Evolutionary conservation across 345 rosid genomes (phyloP).

Genomic region (Cardamine occulta): DNA sequence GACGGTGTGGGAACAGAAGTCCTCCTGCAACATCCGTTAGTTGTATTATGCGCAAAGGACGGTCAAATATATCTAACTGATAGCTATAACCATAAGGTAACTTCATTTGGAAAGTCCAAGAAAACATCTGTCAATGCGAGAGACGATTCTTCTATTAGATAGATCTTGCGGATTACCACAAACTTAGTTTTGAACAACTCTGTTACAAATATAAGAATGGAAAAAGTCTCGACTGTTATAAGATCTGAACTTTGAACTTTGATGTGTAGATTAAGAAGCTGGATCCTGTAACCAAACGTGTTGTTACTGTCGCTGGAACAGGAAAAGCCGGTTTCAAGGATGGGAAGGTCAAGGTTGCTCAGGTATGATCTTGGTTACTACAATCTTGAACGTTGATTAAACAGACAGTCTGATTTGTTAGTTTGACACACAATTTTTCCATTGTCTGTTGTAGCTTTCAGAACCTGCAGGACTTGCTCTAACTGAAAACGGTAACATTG

Average conservation of each 20-base stretch:
- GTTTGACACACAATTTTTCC: conserved; percentile 1
- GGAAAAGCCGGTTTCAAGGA: conserved; percentile 96
- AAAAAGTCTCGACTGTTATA: neutral
- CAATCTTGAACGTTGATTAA: neutral
- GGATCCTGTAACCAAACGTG: conserved; percentile 73
- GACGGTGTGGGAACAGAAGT: conserved; percentile 92
- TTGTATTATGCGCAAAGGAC: conserved; percentile 69
- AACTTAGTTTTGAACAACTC: no score
- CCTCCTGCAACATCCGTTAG: conserved; percentile 92
- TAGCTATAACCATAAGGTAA: conserved; percentile 95
- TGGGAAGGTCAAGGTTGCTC: conserved; percentile 69
- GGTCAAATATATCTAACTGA: conserved; percentile 86
- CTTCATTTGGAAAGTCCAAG: neutral
- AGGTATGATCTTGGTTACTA: conserved; percentile 46
- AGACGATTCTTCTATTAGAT: no score
- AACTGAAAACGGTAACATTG: conserved; percentile 66
- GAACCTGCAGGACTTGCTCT: conserved; percentile 88
- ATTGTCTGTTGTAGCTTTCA: conserved; percentile 66
- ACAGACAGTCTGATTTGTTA: conserved; percentile 7
- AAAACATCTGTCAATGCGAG: no score
- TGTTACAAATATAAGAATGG: no score
- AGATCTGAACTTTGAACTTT: neutral
- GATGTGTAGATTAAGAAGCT: conserved; percentile 74
- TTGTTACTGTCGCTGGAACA: conserved; percentile 81
- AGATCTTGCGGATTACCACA: no score